A percentile compares a stretch with the other conserved stretches of the same genome.
Evolutionary conservation across 768 basidiomycete genomes (phyloP).

Genomic region (Termitomyces heimii): DNA sequence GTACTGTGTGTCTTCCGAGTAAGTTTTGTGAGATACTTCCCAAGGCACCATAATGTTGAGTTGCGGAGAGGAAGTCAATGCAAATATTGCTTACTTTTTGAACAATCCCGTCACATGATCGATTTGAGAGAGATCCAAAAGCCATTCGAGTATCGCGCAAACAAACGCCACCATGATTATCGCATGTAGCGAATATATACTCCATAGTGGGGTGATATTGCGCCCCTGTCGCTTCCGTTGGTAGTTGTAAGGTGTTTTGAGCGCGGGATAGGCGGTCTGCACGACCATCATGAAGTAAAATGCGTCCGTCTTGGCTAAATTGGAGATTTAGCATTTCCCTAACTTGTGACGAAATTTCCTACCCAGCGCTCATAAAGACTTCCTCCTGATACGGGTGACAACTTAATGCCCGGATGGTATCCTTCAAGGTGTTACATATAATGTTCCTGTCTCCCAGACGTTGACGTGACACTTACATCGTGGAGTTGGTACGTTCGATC

Average conservation of each 20-base stretch:
- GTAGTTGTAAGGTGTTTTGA: conserved; percentile 47
- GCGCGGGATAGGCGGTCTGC: conserved; percentile 26
- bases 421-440: conserved; percentile 35
- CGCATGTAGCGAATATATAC: conserved; percentile 64
- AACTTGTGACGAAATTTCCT: conserved; percentile 14
- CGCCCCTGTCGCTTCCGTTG: conserved; percentile 55
- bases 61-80: not conserved
- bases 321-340: not conserved
- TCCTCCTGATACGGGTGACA: conserved; percentile 67
- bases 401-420: conserved; percentile 56
- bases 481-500: conserved; percentile 24
- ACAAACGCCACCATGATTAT: conserved; percentile 50
- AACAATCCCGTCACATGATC: conserved; percentile 50
- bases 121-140: conserved; percentile 45
- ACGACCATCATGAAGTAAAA: conserved; percentile 59
- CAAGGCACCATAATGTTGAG: not conserved
- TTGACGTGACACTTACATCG: conserved; percentile 12
- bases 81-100: conserved; percentile 30
- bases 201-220: conserved; percentile 65
- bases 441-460: not conserved
- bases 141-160: conserved; percentile 72
- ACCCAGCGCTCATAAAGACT: conserved; percentile 68
- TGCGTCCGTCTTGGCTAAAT: conserved; percentile 63
- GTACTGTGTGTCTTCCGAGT: conserved; percentile 31
- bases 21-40: conserved; percentile 36